These are phyloP conservation scores for Trifolium fragiferum DNA, from an alignment of 306 rosid genomes.

Conservation along the genomic window DNA sequence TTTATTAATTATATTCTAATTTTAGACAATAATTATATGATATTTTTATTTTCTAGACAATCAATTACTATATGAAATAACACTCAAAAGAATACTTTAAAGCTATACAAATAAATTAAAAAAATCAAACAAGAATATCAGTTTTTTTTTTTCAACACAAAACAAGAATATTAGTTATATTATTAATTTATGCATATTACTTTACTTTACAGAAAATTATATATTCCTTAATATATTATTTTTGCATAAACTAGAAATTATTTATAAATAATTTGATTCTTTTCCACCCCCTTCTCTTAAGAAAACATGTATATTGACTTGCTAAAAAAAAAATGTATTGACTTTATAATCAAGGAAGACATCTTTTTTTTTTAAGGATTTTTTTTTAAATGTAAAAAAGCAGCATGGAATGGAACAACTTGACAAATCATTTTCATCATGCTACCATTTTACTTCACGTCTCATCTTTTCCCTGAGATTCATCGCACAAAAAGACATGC, in stretches of 20 bases:
- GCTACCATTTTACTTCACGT: constrained; percentile 34
- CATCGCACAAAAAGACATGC: constrained; percentile 21
- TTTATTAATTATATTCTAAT: too few relatives aligned
- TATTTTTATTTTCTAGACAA: too few relatives aligned
- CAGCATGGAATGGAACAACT: constrained; percentile 22
- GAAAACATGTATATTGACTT: constrained; percentile 23
- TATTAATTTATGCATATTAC: too few relatives aligned
- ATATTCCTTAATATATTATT: too few relatives aligned
- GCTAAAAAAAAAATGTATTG: not conserved
- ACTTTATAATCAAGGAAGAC: constrained; percentile 26
- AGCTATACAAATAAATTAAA: too few relatives aligned
- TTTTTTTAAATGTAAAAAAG: constrained; percentile 25
- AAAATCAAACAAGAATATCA: too few relatives aligned
- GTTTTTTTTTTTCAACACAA: too few relatives aligned
- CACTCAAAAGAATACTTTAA: too few relatives aligned
- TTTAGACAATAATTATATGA: too few relatives aligned
- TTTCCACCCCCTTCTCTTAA: not conserved
- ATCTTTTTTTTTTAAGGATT: constrained; percentile 11
- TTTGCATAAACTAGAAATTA: not conserved
- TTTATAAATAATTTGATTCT: not conserved
- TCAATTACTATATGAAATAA: too few relatives aligned
- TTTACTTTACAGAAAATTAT: too few relatives aligned
- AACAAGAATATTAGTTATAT: too few relatives aligned
- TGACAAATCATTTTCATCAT: constrained; percentile 20
- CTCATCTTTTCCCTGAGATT: constrained; percentile 35